These are phyloP conservation scores for Spathaspora sp. DNA, from an alignment of 1,139 yeast species.

Conservation along the genomic window DNA sequence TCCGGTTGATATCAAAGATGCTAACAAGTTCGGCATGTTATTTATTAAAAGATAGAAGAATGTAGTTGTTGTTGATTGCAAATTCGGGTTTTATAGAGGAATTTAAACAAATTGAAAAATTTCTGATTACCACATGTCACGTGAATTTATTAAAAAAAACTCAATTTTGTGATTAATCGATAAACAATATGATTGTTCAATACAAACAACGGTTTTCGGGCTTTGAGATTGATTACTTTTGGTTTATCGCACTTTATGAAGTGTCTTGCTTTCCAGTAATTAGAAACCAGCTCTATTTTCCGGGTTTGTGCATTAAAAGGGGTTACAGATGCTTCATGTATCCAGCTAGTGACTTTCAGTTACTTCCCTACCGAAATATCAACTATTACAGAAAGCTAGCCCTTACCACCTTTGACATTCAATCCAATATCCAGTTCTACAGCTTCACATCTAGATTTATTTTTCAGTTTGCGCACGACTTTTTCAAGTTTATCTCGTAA, in stretches of 20 bases:
- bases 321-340: too few relatives aligned
- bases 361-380: too few relatives aligned
- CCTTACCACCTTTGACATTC: too few relatives aligned
- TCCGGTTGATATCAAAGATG: conserved; percentile 50
- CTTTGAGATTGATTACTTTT: not conserved
- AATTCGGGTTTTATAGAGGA: conserved; percentile 2
- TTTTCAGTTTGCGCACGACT: not conserved
- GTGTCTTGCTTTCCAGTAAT: too few relatives aligned
- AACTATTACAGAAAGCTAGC: too few relatives aligned
- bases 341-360: too few relatives aligned
- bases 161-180: not conserved
- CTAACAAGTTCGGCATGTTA: conserved; percentile 38
- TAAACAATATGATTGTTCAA: too few relatives aligned
- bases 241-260: not conserved
- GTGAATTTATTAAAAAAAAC: conserved; percentile 12
- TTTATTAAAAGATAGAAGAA: not conserved
- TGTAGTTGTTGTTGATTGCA: conserved; percentile 2
- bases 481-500: not conserved
- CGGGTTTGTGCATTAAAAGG: too few relatives aligned
- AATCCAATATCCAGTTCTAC: too few relatives aligned
- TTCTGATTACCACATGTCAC: conserved; percentile 21
- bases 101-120: conserved; percentile 4
- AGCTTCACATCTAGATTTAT: not conserved
- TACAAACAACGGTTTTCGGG: not conserved
- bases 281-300: not conserved